Conservation (phyloP, 257 asterid species). For the Fraxinus americana region DNA sequence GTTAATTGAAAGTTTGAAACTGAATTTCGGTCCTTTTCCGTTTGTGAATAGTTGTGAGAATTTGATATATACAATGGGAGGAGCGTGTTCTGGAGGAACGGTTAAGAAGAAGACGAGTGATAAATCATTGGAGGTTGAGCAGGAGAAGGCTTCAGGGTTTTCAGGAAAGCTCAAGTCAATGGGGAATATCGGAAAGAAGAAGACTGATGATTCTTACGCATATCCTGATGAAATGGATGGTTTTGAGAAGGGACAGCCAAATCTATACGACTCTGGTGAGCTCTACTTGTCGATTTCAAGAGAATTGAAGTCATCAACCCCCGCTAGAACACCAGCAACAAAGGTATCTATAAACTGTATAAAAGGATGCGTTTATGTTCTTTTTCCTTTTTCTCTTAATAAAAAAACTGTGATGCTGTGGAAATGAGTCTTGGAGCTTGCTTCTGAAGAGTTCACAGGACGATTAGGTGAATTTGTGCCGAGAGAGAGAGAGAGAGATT, state of each 20-base stretch:
- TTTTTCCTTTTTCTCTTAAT: neutral
- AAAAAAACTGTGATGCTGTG: neutral
- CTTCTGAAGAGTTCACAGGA: conserved; percentile 11
- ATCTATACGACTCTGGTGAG: conserved; percentile 80
- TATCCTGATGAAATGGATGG: conserved; percentile 55
- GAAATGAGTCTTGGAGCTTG: conserved; percentile 18
- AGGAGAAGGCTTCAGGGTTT: conserved; percentile 59
- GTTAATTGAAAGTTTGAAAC: conserved; percentile 7
- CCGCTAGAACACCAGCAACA: conserved; percentile 50
- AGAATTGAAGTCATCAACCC: conserved; percentile 76
- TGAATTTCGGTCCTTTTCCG: conserved; percentile 7
- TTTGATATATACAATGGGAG: conserved; percentile 68
- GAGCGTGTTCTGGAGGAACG: conserved; percentile 80
- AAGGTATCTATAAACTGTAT: conserved; percentile 52
- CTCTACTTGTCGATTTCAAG: conserved; percentile 58
- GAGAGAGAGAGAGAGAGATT: neutral
- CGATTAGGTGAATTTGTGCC: neutral
- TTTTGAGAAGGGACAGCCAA: conserved; percentile 52
- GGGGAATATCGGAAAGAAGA: conserved; percentile 49
- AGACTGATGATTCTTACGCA: conserved; percentile 40
- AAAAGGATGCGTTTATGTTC: neutral
- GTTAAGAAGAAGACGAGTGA: conserved; percentile 50
- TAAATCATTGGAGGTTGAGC: conserved; percentile 44
- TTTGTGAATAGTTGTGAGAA: conserved; percentile 30
- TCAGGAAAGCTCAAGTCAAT: conserved; percentile 71